Base-by-base conservation (phyloP, 805 yeast species). In the Starmerella vitae region DNA sequence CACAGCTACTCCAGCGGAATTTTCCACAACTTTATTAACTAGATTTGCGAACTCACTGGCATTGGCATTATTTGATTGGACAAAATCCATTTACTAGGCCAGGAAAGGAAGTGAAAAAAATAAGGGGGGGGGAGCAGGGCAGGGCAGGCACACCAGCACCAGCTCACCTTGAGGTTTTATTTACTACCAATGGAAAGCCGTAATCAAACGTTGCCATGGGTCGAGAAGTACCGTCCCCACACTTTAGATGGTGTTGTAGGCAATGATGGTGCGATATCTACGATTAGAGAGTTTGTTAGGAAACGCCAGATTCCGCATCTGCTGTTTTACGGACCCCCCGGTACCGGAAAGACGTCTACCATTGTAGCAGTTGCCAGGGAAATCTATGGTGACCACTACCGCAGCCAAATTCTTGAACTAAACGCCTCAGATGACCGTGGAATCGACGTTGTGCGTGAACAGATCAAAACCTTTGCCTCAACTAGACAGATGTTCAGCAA, bases 361-460 rank as follows among this genome's bases (percentile, higher is more conserved):
- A 78, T 84, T 46, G 68, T 78, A n/a, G 95, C 96, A 0, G 60
- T 86, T 43, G 94, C 96, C 1, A 67, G 74, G 40, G 94, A 85
- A 55, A 72, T 86, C 8, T 86, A 81, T 55, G 99, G 98, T 2
- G 70, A 73, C 44, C 67, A 69, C 47, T 85, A 84, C 58, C 72
- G 69, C 51, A 83, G 83, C 55, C 83, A 84, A 94, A 95, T 91
- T 2, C 63, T 91, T 43, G 99, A 91, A 58, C 68, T 91, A 59
- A 91, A 91, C 61, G 99, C 99, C 3, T 79, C 93, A 3, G 99
- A 91, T 59, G 99, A 91, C 60, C 73, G 99, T 62, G 99, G 99
- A 48, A 91, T 91, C 48, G 96, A 88, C 52, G 97, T 91, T 32
- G 97, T 91, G 15, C 72, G 99, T 49, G 88, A 88, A 52, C 96